Base-by-base conservation (phyloP, 257 asterid species). In the Solanum pinnatisectum region DNA sequence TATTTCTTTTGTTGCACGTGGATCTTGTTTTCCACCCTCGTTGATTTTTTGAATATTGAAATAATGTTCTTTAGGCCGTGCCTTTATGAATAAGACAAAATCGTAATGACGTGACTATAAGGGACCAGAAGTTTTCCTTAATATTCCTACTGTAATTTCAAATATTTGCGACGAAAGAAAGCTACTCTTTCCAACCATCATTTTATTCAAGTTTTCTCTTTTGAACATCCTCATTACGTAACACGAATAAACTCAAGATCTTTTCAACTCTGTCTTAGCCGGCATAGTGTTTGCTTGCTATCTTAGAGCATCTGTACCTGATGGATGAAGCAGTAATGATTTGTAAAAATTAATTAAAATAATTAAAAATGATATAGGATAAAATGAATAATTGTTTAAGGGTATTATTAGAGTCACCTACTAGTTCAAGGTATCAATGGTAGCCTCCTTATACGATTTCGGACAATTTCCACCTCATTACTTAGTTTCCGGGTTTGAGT, bases 11-110 rank as follows among this genome's bases (percentile, higher is more conserved):
- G 70, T 82, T 32, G 46, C 44, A 30, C 22, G 8, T 20, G 4
- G 71, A 82, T 46, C 30, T 82, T 52, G 44, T 49, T 82, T 49
- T 56, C 68, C 44, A 49, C 71, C 65, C 44, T 49, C 32, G 70
- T 91, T 32, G 37, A 81, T 79, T 85, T 70, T 84, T 67, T 30
- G 70, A 52, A 49, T 82, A 82, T 82, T 82, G 86, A 33, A 82
- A 30, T 82, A 82, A 79, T 46, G 71, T 49, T 82, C 70, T 82
- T 65, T 49, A 20, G 44, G 42, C 71, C 44, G 32, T 18, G 5
- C 5, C 86, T 82, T 49, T 82, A 52, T 82, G 86, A 49, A 30
- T 82, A 82, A 82, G 68, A 46, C 85, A 49, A 30, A 30, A 30
- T 82, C 46, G 14, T 49, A 52, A 11, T 30, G 30, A 18, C 70